Evolutionary conservation across 257 asterid species (phyloP).

Genomic region (Linaria vulgaris): DNA sequence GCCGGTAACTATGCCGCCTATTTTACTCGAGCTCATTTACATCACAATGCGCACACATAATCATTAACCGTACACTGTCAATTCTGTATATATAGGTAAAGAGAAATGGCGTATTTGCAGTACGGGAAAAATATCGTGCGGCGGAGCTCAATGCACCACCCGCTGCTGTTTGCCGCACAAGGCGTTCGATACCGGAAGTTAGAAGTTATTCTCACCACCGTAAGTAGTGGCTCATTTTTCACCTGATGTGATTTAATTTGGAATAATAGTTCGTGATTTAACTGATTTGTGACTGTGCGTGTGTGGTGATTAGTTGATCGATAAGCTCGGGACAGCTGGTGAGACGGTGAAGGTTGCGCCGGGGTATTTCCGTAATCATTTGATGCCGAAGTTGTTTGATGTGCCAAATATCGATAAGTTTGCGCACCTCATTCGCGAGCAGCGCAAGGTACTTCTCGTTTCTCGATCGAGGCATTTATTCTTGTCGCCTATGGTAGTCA

Average conservation of each 20-base stretch:
- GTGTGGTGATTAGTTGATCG: constrained; percentile 44
- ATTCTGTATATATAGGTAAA: not conserved
- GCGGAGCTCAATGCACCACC: constrained; percentile 53
- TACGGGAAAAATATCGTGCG: constrained; percentile 45
- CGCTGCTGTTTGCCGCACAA: constrained; percentile 49
- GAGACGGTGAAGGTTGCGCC: constrained; percentile 97
- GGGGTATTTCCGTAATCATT: constrained; percentile 87
- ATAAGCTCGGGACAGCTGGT: constrained; percentile 88
- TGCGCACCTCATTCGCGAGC: constrained; percentile 69
- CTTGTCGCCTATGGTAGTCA: not conserved
- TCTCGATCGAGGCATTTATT: too few relatives aligned
- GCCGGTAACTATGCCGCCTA: not conserved
- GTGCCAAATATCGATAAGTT: constrained; percentile 91
- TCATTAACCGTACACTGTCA: too few relatives aligned
- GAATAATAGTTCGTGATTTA: too few relatives aligned
- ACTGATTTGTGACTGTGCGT: not conserved
- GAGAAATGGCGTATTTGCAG: constrained; percentile 38
- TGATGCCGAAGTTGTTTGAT: constrained; percentile 93
- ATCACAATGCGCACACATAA: too few relatives aligned
- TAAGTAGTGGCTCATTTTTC: constrained; percentile 24
- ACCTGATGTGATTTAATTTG: not conserved
- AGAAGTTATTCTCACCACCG: constrained; percentile 61
- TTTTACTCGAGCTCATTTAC: too few relatives aligned
- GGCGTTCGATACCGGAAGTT: constrained; percentile 61
- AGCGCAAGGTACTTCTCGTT: constrained; percentile 61